Percentiles rank a stretch among this genome's conserved stretches.
Evolutionary conservation across 768 basidiomycete genomes (phyloP).

Genomic region (Pleurotus pulmonarius): DNA sequence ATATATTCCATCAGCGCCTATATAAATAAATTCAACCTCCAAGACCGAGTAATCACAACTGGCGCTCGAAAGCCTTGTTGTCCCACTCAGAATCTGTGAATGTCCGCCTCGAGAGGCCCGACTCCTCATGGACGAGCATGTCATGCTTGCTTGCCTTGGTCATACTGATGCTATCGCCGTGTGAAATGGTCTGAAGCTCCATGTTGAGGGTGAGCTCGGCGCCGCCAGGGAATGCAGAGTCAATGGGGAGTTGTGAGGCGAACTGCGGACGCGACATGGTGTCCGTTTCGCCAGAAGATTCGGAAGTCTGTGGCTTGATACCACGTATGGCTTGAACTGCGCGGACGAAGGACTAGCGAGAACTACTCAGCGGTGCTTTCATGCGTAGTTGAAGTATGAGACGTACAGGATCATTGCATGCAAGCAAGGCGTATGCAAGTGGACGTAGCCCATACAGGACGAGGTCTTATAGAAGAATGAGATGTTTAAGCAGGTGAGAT

Average conservation of each 20-base stretch:
- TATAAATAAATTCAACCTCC: too few relatives aligned
- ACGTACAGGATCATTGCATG: slow-evolving; percentile 11
- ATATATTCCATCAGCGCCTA: too few relatives aligned
- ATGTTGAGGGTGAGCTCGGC: background rate
- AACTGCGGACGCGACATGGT: background rate
- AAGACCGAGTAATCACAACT: background rate
- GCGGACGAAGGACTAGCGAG: slow-evolving; percentile 4
- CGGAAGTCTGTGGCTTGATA: background rate
- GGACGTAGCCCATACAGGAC: slow-evolving; percentile 15
- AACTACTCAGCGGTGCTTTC: background rate
- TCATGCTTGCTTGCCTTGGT: background rate
- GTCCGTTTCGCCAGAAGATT: background rate
- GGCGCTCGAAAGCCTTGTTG: background rate
- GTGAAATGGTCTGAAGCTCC: background rate
- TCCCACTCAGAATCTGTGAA: background rate
- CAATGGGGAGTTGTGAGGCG: background rate
- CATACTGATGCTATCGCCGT: background rate
- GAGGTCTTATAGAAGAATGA: slow-evolving; percentile 10
- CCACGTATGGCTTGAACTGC: slow-evolving; percentile 7
- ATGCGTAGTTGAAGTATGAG: background rate
- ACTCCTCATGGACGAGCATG: background rate
- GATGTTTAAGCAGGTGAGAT: too few relatives aligned
- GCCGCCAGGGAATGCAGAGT: background rate
- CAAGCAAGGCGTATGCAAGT: slow-evolving; percentile 14
- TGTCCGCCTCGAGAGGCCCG: background rate